phyloP scores from a whole-genome alignment of 495 filamentous ascomycete genomes.

The Penicillium ucsense region DNA sequence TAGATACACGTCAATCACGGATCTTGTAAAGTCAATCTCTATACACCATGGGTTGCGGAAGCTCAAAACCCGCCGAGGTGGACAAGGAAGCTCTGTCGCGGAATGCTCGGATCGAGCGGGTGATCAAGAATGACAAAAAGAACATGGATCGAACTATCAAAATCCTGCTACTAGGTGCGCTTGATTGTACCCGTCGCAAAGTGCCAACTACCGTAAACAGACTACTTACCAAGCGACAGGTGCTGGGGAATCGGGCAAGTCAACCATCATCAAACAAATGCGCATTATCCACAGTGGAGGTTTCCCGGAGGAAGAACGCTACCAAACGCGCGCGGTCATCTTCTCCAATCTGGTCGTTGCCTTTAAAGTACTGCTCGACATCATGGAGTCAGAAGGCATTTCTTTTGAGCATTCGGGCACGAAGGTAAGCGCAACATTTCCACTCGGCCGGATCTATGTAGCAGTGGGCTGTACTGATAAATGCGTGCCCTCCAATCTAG shows the following conservation, averaged over 20 bases:
- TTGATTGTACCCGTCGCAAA: not conserved
- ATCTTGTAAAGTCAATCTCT: too few relatives aligned
- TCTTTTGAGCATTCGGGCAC: conserved; percentile 65
- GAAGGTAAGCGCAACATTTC: conserved; percentile 40
- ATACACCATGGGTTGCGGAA: conserved; percentile 35
- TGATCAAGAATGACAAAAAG: conserved; percentile 75
- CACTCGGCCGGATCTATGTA: not conserved
- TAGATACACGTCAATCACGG: too few relatives aligned
- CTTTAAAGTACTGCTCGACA: conserved; percentile 82
- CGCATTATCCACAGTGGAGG: conserved; percentile 92
- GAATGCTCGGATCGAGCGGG: conserved; percentile 60
- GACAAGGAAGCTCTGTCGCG: conserved; percentile 34
- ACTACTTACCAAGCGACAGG: conserved; percentile 40
- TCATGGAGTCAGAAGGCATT: conserved; percentile 80
- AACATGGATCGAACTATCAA: conserved; percentile 71
- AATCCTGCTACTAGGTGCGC: conserved; percentile 65
- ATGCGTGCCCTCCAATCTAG: conserved; percentile 2
- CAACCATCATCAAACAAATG: conserved; percentile 98
- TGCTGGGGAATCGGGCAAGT: conserved; percentile 96
- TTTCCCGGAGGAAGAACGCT: conserved; percentile 81
- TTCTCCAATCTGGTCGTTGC: conserved; percentile 87
- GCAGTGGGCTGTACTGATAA: not conserved
- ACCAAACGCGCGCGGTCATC: conserved; percentile 89
- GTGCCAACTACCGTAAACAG: not conserved
- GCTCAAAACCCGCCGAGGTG: conserved; percentile 30